These are phyloP conservation scores for Leucosporidium scottii DNA, from an alignment of 768 basidiomycete species.

Conservation along the genomic window DNA sequence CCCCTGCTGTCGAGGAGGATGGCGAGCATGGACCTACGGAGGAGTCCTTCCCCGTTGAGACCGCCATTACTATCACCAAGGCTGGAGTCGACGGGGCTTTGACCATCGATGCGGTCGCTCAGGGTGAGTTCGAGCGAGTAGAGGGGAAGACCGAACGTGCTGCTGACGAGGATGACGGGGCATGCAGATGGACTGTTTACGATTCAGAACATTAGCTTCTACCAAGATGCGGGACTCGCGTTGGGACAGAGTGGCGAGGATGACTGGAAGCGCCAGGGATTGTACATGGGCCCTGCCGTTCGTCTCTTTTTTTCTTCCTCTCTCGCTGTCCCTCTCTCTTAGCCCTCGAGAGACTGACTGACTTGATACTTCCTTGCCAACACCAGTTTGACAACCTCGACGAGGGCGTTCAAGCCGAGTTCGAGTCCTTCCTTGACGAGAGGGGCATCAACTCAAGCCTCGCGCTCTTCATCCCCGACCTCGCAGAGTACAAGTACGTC, in stretches of 20 bases:
- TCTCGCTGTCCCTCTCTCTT: neutral
- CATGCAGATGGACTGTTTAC: constrained; percentile 60
- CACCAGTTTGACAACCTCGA: constrained; percentile 83
- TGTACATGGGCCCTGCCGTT: constrained; percentile 87
- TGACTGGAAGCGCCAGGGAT: constrained; percentile 84
- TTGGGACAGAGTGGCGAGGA: constrained; percentile 75
- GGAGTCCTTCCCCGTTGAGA: constrained; percentile 63
- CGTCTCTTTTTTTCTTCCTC: constrained; percentile 22
- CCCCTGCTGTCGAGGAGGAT: constrained; percentile 35
- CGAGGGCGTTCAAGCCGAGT: constrained; percentile 75
- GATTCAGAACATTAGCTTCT: constrained; percentile 86
- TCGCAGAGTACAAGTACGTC: constrained; percentile 63
- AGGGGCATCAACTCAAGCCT: constrained; percentile 76
- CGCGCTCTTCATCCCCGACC: constrained; percentile 77
- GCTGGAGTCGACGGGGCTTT: constrained; percentile 54
- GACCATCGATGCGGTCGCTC: constrained; percentile 66
- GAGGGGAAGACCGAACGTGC: constrained; percentile 13
- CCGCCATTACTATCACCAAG: constrained; percentile 78
- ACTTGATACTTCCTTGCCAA: neutral
- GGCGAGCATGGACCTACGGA: constrained; percentile 41
- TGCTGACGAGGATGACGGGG: neutral
- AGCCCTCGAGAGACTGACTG: neutral
- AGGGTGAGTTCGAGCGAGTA: constrained; percentile 43
- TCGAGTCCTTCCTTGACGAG: constrained; percentile 81
- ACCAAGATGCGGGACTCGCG: constrained; percentile 62